phyloP scores from a whole-genome alignment of 129 eudicot species.

The sunflower (Helianthus annuus) region HanXRQr2.0-SUNRISE NC_035444.2:59777385-59777884 shows the following conservation, averaged over 20 bases:
- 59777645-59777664: slow-evolving; percentile 37
- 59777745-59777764: slow-evolving; percentile 46
- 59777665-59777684: slow-evolving; percentile 43
- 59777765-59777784: slow-evolving; percentile 48
- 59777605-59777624: slow-evolving; percentile 43
- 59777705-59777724: slow-evolving; percentile 36
- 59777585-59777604: slow-evolving; percentile 80
- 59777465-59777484: slow-evolving; percentile 85
- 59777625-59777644: slow-evolving; percentile 37
- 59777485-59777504: slow-evolving; percentile 68
- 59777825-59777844: slow-evolving; percentile 51
- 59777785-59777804: slow-evolving; percentile 57
- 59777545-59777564: slow-evolving; percentile 61
- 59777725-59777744: slow-evolving; percentile 50
- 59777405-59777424: slow-evolving; percentile 38
- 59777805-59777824: slow-evolving; percentile 68
- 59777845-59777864: slow-evolving; percentile 60
- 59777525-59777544: slow-evolving; percentile 44
- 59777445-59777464: slow-evolving; percentile 74
- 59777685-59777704: slow-evolving; percentile 39
- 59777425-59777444: slow-evolving; percentile 25
- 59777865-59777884: slow-evolving; percentile 67
- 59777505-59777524: slow-evolving; percentile 68
- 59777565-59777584: slow-evolving; percentile 52
- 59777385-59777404: not conserved